Conservation (phyloP, 345 rosid species). For the Moricandia moricandioides region DNA sequence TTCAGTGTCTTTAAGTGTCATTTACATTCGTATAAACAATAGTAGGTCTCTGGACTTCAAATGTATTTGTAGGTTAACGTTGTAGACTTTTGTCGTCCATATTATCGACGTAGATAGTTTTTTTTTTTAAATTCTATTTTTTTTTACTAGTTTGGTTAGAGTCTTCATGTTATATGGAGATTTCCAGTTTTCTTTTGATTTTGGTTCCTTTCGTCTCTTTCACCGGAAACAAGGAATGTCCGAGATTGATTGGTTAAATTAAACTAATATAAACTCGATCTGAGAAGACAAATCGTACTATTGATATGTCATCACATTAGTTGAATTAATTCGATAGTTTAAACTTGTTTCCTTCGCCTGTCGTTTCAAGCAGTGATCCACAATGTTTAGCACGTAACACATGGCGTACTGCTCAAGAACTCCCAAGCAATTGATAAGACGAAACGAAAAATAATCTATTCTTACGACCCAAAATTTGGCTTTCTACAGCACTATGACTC, state of each 20-base stretch:
- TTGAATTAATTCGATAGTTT: no score
- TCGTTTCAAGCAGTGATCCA: no score
- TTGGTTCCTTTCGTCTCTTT: slow-evolving; percentile 16
- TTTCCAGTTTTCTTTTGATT: background rate
- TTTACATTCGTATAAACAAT: background rate
- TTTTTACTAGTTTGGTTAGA: slow-evolving; percentile 19
- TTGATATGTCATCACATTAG: background rate
- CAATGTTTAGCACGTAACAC: no score
- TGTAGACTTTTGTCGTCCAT: background rate
- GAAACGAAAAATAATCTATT: no score
- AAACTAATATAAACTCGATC: slow-evolving; percentile 20
- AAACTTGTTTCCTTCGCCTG: no score
- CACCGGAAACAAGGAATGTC: slow-evolving; percentile 28
- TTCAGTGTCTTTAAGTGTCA: background rate
- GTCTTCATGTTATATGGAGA: background rate
- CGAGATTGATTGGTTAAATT: slow-evolving; percentile 11
- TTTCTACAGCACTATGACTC: no score
- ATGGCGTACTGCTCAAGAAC: no score
- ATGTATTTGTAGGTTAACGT: background rate
- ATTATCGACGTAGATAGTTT: slow-evolving; percentile 7
- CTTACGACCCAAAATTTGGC: no score
- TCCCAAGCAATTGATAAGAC: no score
- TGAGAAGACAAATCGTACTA: slow-evolving; percentile 10
- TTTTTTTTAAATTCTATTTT: slow-evolving; percentile 3
- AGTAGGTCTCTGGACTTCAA: background rate